phyloP scores from a whole-genome alignment of 768 basidiomycete genomes.

The Gymnopilus dilepis region DNA sequence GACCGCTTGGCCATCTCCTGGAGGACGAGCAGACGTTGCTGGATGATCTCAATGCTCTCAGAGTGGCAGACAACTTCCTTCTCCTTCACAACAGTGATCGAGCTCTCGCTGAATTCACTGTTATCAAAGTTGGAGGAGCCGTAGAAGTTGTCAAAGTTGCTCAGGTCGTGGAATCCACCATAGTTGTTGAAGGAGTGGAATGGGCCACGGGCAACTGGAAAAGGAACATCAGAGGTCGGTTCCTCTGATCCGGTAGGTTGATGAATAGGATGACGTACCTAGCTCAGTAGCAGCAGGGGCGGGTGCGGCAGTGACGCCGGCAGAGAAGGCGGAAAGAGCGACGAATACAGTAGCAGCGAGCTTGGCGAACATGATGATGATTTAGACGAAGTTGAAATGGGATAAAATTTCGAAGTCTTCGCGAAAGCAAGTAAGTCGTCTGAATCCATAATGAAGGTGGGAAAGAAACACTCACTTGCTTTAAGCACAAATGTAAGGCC shows the following conservation, averaged over 20 bases:
- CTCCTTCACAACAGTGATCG: slow-evolving; percentile 38
- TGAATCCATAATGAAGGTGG: not conserved
- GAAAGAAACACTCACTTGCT: slow-evolving; percentile 29
- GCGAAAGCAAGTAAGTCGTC: not conserved
- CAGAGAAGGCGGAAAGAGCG: slow-evolving; percentile 36
- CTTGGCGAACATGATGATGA: slow-evolving; percentile 45
- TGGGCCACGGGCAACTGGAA: slow-evolving; percentile 24
- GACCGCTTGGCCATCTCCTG: slow-evolving; percentile 54
- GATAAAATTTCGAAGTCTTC: slow-evolving; percentile 21
- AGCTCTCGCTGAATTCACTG: slow-evolving; percentile 35
- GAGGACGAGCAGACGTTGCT: slow-evolving; percentile 50
- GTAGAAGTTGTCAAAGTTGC: slow-evolving; percentile 52
- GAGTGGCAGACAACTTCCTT: slow-evolving; percentile 46
- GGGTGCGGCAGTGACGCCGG: slow-evolving; percentile 37
- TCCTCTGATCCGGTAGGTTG: not conserved
- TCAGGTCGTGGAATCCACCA: slow-evolving; percentile 41
- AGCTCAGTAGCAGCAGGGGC: slow-evolving; percentile 30
- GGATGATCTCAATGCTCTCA: slow-evolving; percentile 44
- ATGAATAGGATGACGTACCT: slow-evolving; percentile 25
- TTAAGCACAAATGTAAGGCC: slow-evolving; percentile 36
- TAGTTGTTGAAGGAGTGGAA: slow-evolving; percentile 41
- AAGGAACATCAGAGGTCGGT: not conserved
- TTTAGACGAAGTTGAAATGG: slow-evolving; percentile 23
- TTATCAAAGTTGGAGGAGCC: slow-evolving; percentile 50
- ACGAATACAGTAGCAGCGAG: slow-evolving; percentile 34